phyloP scores from a whole-genome alignment of 139 green algal genomes.

The Chlorella sp. region DNA sequence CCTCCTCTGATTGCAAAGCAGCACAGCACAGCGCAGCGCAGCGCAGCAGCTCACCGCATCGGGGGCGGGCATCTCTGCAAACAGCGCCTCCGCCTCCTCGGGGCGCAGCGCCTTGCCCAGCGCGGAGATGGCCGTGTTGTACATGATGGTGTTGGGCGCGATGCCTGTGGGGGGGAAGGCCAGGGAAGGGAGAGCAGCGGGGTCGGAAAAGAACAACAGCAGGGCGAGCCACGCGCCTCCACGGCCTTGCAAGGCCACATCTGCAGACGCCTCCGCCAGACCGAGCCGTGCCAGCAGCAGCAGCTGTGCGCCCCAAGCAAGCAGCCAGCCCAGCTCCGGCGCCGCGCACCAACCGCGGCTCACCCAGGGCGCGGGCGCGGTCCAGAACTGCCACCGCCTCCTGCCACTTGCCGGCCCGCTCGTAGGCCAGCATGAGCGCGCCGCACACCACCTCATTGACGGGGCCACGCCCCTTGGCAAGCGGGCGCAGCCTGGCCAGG shows the following conservation, averaged over 20 bases:
- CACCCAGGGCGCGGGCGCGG: slow-evolving; percentile 60
- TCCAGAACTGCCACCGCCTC: slow-evolving; percentile 74
- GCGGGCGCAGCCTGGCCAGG: background rate
- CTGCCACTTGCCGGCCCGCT: slow-evolving; percentile 69
- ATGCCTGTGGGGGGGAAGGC: slow-evolving; percentile 34
- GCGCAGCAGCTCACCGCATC: slow-evolving; percentile 42
- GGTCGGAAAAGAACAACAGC: background rate
- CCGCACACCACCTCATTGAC: slow-evolving; percentile 88
- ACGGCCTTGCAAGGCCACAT: too few relatives aligned
- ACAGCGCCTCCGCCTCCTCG: slow-evolving; percentile 69
- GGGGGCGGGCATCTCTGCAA: slow-evolving; percentile 52
- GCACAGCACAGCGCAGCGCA: too few relatives aligned
- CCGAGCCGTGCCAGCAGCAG: background rate
- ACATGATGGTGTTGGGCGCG: slow-evolving; percentile 78
- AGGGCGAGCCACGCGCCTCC: too few relatives aligned
- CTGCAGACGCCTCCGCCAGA: too few relatives aligned
- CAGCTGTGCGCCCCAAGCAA: background rate
- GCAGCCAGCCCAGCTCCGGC: too few relatives aligned
- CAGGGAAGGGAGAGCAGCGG: too few relatives aligned
- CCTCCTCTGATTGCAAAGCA: too few relatives aligned
- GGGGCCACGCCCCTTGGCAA: slow-evolving; percentile 32
- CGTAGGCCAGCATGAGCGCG: slow-evolving; percentile 87
- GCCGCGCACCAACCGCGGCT: background rate
- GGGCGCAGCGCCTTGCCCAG: slow-evolving; percentile 76
- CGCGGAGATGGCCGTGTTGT: slow-evolving; percentile 83